Percentiles rank a stretch among this genome's conserved stretches.
phyloP scores from a whole-genome alignment of 129 eudicot species.

The Lonicera japonica region DNA sequence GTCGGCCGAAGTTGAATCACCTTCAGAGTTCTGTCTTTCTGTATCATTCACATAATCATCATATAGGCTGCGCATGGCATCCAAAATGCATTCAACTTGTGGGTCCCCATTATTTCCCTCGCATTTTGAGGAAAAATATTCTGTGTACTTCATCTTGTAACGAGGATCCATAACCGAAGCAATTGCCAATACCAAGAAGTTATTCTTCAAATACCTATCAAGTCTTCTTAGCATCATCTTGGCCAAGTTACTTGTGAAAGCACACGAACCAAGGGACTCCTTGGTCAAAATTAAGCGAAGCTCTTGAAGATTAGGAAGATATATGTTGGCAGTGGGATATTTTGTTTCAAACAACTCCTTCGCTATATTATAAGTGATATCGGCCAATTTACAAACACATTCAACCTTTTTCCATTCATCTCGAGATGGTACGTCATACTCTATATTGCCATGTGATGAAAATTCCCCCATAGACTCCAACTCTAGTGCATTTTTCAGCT shows the following conservation, averaged over 20 bases:
- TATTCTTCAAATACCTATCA: slow-evolving; percentile 11
- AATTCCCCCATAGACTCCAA: slow-evolving; percentile 12
- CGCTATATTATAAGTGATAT: slow-evolving; percentile 4
- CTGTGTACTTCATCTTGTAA: slow-evolving; percentile 21
- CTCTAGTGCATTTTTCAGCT: slow-evolving; percentile 14
- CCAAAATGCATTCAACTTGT: slow-evolving; percentile 5
- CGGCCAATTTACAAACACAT: slow-evolving; percentile 20
- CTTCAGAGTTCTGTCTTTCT: neutral
- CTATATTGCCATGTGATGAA: neutral
- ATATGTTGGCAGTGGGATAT: slow-evolving; percentile 15
- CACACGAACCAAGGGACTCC: slow-evolving; percentile 12
- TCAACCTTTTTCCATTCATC: slow-evolving; percentile 27
- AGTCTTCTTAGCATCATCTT: slow-evolving; percentile 14
- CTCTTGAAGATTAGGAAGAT: slow-evolving; percentile 16
- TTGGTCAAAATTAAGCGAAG: slow-evolving; percentile 10
- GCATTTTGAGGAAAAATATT: slow-evolving; percentile 9
- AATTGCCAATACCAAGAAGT: slow-evolving; percentile 17
- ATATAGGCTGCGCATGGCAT: slow-evolving; percentile 13
- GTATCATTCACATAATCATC: slow-evolving; percentile 6
- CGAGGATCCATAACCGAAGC: slow-evolving; percentile 31
- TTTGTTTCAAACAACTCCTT: slow-evolving; percentile 8
- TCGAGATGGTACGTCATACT: slow-evolving; percentile 10
- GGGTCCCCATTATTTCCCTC: neutral
- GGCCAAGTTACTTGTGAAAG: neutral
- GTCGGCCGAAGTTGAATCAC: slow-evolving; percentile 4